Conservation (phyloP, 1,139 yeast species). For the Hyphopichia khmerensis region DNA sequence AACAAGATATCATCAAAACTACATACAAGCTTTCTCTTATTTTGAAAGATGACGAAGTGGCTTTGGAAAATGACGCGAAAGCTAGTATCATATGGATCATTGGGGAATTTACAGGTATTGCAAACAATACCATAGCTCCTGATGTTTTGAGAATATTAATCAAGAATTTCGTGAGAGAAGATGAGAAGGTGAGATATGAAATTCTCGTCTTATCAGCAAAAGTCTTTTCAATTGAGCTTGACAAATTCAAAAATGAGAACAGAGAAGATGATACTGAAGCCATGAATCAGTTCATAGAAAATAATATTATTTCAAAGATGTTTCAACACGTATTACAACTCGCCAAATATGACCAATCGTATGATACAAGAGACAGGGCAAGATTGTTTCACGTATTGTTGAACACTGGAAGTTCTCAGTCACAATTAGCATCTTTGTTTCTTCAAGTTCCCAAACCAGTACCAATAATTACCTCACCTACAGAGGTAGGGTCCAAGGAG, state of each 20-base stretch:
- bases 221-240: constrained; percentile 55
- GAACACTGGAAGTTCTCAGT: constrained; percentile 30
- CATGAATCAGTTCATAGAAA: constrained; percentile 24
- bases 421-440: constrained; percentile 68
- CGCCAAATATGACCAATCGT: constrained; percentile 70
- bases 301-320: constrained; percentile 47
- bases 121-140: constrained; percentile 56
- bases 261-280: constrained; percentile 25
- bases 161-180: constrained; percentile 56
- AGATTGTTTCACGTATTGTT: constrained; percentile 63
- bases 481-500: constrained; percentile 1
- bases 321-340: constrained; percentile 63
- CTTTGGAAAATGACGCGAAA: constrained; percentile 54
- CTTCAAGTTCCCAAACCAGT: constrained; percentile 83
- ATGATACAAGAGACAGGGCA: constrained; percentile 84
- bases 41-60: constrained; percentile 21
- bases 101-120: constrained; percentile 68
- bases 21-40: constrained; percentile 37
- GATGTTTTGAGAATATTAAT: constrained; percentile 69
- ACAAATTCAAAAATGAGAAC: constrained; percentile 25
- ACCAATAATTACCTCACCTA: constrained; percentile 28
- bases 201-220: constrained; percentile 75
- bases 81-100: constrained; percentile 89
- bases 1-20: constrained; percentile 30
- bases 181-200: constrained; percentile 64